phyloP scores from a whole-genome alignment of 2,329 filamentous ascomycete genomes.

The Hypocreales sp. region DNA sequence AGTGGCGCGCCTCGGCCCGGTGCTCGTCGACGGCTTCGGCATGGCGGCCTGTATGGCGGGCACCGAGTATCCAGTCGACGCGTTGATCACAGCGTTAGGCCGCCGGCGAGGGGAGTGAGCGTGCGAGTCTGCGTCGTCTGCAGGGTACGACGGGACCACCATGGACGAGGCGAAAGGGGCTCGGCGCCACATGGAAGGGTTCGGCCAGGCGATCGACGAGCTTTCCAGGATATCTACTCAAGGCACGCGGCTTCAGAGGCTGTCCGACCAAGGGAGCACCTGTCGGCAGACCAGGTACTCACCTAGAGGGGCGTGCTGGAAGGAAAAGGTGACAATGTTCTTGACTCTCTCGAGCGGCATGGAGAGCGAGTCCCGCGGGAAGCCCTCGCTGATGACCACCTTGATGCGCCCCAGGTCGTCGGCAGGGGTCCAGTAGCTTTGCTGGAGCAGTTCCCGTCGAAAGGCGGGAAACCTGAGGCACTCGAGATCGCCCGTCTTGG shows the following conservation, averaged over 20 bases:
- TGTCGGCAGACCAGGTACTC: constrained; percentile 12
- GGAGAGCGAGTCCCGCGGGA: constrained; percentile 35
- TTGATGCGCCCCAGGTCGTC: constrained; percentile 64
- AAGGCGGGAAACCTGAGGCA: constrained; percentile 60
- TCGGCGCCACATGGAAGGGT: constrained; percentile 50
- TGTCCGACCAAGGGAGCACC: not conserved
- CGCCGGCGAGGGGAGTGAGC: constrained; percentile 43
- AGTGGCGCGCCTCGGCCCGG: constrained; percentile 3
- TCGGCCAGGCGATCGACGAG: constrained; percentile 68
- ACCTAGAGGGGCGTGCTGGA: constrained; percentile 73
- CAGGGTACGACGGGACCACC: constrained; percentile 22
- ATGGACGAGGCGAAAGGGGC: constrained; percentile 24
- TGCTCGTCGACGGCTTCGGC: not conserved
- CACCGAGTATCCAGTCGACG: too few species aligned
- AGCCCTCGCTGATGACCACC: constrained; percentile 59
- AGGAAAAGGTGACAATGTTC: constrained; percentile 65
- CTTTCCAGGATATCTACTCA: constrained; percentile 51
- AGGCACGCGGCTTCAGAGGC: too few species aligned
- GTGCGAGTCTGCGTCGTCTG: constrained; percentile 39
- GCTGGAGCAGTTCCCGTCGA: constrained; percentile 50
- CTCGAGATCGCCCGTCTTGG: constrained; percentile 41
- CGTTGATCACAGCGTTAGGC: too few species aligned
- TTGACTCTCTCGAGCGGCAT: constrained; percentile 50
- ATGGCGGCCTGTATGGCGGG: too few species aligned
- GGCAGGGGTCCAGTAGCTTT: constrained; percentile 55